Conservation (phyloP, 768 basidiomycete species). For the Trametes elegans region DNA sequence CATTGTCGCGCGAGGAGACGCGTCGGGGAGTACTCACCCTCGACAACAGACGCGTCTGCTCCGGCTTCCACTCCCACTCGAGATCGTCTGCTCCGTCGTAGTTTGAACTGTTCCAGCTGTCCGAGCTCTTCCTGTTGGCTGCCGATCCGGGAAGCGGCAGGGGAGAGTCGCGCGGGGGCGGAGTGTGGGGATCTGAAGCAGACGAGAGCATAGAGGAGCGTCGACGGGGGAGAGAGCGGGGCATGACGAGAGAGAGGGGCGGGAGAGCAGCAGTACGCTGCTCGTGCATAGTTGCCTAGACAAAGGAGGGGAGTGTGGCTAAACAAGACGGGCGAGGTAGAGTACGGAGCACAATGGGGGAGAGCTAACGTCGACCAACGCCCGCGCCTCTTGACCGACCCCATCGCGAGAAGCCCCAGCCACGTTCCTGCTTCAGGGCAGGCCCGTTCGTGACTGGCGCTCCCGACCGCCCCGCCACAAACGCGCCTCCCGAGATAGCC, state of each 20-base stretch:
- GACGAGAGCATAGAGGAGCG: conserved; percentile 51
- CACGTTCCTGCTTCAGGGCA: conserved; percentile 22
- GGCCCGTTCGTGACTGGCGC: conserved; percentile 14
- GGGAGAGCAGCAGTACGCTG: conserved; percentile 48
- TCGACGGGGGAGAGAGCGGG: conserved; percentile 51
- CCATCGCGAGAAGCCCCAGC: conserved; percentile 18
- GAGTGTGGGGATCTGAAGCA: conserved; percentile 52
- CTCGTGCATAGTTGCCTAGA: conserved; percentile 34
- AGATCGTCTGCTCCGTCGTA: conserved; percentile 59
- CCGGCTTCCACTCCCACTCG: conserved; percentile 71
- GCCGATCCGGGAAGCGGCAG: conserved; percentile 47
- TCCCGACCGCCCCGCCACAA: too few species aligned
- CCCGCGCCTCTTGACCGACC: conserved; percentile 6
- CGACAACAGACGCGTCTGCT: conserved; percentile 64
- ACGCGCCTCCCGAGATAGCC: conserved; percentile 10
- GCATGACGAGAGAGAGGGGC: conserved; percentile 60
- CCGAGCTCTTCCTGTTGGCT: conserved; percentile 68
- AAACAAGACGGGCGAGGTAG: conserved; percentile 18
- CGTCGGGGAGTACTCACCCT: conserved; percentile 46
- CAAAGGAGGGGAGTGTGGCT: conserved; percentile 20
- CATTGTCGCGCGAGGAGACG: neutral
- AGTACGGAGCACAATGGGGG: conserved; percentile 26
- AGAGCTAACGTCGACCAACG: conserved; percentile 17
- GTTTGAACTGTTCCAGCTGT: conserved; percentile 85
- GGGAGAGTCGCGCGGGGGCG: conserved; percentile 52